Conservation (phyloP, 23 red algal genomes). For the Porphyridium purpureum region DNA sequence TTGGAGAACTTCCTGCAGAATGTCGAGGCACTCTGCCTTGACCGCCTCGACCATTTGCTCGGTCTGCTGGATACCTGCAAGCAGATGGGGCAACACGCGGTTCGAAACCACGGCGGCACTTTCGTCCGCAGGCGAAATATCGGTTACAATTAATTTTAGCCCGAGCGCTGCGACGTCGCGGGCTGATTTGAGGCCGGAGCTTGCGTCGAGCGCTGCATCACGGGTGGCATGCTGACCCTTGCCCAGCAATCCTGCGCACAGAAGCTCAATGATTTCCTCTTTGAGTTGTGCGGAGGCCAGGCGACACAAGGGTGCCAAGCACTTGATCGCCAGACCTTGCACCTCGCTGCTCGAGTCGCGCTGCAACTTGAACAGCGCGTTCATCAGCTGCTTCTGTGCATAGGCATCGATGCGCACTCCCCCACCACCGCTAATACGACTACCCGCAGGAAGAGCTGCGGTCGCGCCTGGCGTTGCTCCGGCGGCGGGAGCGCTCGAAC, state of each 20-base stretch:
- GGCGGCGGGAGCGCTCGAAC: no score
- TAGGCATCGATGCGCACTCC: no score
- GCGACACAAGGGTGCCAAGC: constrained; percentile 48
- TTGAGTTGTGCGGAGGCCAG: no score
- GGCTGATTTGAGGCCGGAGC: constrained; percentile 29
- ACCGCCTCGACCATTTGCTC: constrained; percentile 10
- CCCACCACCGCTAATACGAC: no score
- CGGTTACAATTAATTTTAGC: constrained; percentile 29
- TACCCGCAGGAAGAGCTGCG: no score
- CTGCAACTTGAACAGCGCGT: constrained; percentile 38
- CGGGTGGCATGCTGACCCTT: no score
- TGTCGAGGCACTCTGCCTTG: constrained; percentile 32
- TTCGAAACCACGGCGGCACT: constrained; percentile 6
- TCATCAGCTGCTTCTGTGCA: constrained; percentile 26
- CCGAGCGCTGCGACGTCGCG: constrained; percentile 39
- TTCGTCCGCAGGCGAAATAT: constrained; percentile 8
- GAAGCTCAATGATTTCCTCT: no score
- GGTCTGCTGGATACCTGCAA: constrained; percentile 8
- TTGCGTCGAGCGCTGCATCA: no score
- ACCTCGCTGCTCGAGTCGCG: constrained; percentile 66
- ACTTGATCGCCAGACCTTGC: constrained; percentile 65
- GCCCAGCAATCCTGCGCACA: no score
- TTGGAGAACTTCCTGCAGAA: constrained; percentile 37
- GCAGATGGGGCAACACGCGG: constrained; percentile 3
- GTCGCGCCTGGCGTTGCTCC: no score